Evolutionary conservation across 2,329 filamentous ascomycete species (phyloP).

Genomic region (Fusarium dimerum): DNA sequence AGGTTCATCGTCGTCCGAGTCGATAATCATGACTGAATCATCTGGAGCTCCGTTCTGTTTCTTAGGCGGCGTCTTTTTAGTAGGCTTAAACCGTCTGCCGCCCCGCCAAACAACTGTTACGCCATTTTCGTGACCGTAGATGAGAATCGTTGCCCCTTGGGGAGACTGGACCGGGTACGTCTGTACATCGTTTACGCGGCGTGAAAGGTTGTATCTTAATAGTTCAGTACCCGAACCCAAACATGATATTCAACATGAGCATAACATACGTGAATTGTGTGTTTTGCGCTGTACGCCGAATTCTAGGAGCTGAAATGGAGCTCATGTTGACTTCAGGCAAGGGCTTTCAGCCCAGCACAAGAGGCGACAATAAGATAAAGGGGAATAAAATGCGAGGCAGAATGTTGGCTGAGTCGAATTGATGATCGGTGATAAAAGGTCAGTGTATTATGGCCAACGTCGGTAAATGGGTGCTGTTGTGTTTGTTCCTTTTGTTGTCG

Average conservation of each 20-base stretch:
- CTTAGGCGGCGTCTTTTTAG: slow-evolving; percentile 37
- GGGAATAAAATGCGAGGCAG: not conserved
- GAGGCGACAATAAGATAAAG: not conserved
- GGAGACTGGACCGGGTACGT: slow-evolving; percentile 62
- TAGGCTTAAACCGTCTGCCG: slow-evolving; percentile 57
- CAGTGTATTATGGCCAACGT: not conserved
- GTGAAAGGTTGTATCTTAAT: slow-evolving; percentile 58
- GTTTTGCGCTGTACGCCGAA: slow-evolving; percentile 51
- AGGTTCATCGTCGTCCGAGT: slow-evolving; percentile 61
- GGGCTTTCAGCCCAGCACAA: slow-evolving; percentile 23
- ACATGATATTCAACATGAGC: too few species aligned
- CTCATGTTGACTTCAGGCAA: slow-evolving; percentile 33
- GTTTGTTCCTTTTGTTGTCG: slow-evolving; percentile 3
- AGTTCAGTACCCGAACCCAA: slow-evolving; percentile 3
- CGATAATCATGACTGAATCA: slow-evolving; percentile 62
- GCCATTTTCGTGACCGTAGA: slow-evolving; percentile 66
- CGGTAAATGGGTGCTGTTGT: slow-evolving; percentile 1
- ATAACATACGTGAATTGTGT: slow-evolving; percentile 48
- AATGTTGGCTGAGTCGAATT: not conserved
- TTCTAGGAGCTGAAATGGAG: slow-evolving; percentile 37
- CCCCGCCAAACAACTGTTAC: slow-evolving; percentile 64
- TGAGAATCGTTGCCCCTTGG: slow-evolving; percentile 62
- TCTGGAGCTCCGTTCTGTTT: slow-evolving; percentile 55
- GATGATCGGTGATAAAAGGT: not conserved
- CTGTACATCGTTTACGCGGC: slow-evolving; percentile 60